These are phyloP conservation scores for Sclerotinia subarctica DNA, from an alignment of 2,329 filamentous ascomycete species.

Conservation along the genomic window DNA sequence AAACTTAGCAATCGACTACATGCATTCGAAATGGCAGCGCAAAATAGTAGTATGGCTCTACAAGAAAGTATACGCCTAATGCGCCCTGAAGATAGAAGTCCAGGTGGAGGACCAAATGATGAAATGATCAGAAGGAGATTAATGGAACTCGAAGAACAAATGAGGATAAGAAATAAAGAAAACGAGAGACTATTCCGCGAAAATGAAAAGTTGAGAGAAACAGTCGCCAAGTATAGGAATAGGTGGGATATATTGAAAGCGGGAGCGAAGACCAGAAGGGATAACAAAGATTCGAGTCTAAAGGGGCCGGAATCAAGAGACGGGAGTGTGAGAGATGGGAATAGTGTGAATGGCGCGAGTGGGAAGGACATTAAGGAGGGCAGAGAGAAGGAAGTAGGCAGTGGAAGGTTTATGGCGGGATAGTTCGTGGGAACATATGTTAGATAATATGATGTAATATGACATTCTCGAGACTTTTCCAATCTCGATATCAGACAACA, in stretches of 20 bases:
- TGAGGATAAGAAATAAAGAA: conserved; percentile 56
- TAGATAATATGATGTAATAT: no score
- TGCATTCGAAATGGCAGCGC: conserved; percentile 88
- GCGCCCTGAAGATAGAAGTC: conserved; percentile 43
- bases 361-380: not conserved
- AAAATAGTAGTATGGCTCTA: conserved; percentile 80
- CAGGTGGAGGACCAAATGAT: conserved; percentile 38
- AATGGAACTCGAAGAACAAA: conserved; percentile 65
- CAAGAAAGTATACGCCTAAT: conserved; percentile 75
- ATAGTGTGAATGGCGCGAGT: not conserved
- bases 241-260: conserved; percentile 69
- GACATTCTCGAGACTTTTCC: not conserved
- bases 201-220: conserved; percentile 56
- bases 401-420: conserved; percentile 2
- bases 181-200: conserved; percentile 60
- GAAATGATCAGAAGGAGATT: conserved; percentile 50
- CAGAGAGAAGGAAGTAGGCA: not conserved
- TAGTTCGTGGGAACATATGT: not conserved
- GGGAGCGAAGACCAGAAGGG: conserved; percentile 50
- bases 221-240: conserved; percentile 56
- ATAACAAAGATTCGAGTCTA: conserved; percentile 22
- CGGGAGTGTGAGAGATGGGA: not conserved
- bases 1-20: conserved; percentile 84
- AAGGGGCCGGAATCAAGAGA: conserved; percentile 21
- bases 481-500: not conserved